Conservation (phyloP, 495 filamentous ascomycete species). For the Xylaria telfairii region DNA sequence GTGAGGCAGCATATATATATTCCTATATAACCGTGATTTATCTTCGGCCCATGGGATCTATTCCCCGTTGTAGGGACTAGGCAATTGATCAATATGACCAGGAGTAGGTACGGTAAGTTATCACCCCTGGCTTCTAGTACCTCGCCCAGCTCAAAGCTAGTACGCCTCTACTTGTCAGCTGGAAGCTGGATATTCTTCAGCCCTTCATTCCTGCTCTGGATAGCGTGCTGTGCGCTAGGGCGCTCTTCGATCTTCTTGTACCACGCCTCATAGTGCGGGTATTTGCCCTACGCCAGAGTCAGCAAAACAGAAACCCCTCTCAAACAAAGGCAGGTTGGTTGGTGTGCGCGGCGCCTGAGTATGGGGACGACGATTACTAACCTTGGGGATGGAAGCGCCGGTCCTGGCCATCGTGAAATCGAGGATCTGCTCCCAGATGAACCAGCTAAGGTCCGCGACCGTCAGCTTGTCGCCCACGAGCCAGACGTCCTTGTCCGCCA, state of each 20-base stretch:
- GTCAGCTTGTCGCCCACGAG: conserved; percentile 65
- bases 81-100: not conserved
- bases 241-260: conserved; percentile 35
- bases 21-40: not conserved
- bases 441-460: conserved; percentile 65
- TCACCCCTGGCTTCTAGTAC: not conserved
- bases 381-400: conserved; percentile 3
- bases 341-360: too few species aligned
- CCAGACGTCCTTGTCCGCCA: conserved; percentile 48
- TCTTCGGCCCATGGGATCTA: not conserved
- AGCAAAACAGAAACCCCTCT: not conserved
- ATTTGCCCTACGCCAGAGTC: conserved; percentile 30
- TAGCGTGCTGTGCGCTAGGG: conserved; percentile 29
- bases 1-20: not conserved
- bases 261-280: conserved; percentile 42
- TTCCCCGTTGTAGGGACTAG: not conserved
- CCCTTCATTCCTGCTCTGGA: conserved; percentile 9
- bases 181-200: not conserved
- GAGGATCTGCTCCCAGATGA: conserved; percentile 56
- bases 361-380: not conserved
- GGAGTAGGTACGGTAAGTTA: not conserved
- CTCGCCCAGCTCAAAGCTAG: not conserved
- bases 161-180: not conserved
- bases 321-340: not conserved
- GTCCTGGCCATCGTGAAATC: not conserved